Evolutionary conservation across 1,284 basidiomycete genomes (phyloP), one percentile per base, ranked within the genome.

Genomic region (Agroathelia rolfsii): DNA sequence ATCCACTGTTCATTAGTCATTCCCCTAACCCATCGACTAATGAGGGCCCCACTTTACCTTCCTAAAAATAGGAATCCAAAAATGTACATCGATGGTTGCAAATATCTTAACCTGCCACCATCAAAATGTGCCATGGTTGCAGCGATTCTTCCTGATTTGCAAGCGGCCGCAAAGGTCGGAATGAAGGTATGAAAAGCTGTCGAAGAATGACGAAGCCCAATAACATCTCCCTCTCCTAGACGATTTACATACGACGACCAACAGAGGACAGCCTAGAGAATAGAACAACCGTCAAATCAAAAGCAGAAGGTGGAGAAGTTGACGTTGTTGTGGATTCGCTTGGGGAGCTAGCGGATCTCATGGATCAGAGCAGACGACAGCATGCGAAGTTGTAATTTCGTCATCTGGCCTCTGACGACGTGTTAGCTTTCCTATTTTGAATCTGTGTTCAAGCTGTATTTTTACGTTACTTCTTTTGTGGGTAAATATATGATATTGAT

Each of bases 111-210:
- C 2, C 43, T 79, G 3, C 41, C 59, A 1, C 67, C 76, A 0
- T 42, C 62, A 10, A 62, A 67, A 30, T 61, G 66, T 26, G 73
- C 68, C 1, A 70, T 81, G 69, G 76, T 81, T 6, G 75, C 78
- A 0, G 64, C 75, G 7, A 78, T 81, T 48, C 58, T 62, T 0
- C 59, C 54, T 38, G 78, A 81, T 45, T 55, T 78, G 6, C 59
- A 59, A 3, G 71, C 59, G 0, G 78, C 77, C 0, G 63, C 62
- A 1, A 48, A 45, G 1, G 51, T 62, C 5, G 78, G 76, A 0
- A 56, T 78, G 57, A 67, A 60, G n/a, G n/a, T n/a, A n/a, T n/a
- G n/a, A n/a, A n/a, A n/a, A n/a, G n/a, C n/a, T n/a, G n/a, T n/a
- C n/a, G n/a, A n/a, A n/a, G n/a, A n/a, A n/a, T n/a, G n/a, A n/a